phyloP scores from a whole-genome alignment of 2,329 filamentous ascomycete genomes.

The Alternaria hordeiaustralica region DNA sequence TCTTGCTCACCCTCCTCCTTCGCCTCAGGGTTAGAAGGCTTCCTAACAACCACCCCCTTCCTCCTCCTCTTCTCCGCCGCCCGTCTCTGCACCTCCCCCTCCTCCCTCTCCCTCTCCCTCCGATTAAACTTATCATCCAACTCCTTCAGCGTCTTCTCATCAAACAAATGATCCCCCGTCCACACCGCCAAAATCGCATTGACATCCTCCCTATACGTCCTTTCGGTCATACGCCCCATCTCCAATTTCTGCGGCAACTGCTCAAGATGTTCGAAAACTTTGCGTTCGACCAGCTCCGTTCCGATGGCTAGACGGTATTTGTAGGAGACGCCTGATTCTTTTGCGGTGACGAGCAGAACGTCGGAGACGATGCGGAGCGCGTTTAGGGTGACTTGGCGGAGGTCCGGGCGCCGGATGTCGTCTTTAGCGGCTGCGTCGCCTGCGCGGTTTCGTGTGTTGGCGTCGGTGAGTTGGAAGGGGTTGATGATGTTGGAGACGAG shows the following conservation, averaged over 20 bases:
- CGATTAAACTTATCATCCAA: slow-evolving; percentile 40
- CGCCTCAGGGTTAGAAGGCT: slow-evolving; percentile 8
- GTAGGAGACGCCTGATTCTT: slow-evolving; percentile 60
- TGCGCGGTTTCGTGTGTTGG: slow-evolving; percentile 63
- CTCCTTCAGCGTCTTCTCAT: slow-evolving; percentile 34
- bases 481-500: slow-evolving; percentile 81
- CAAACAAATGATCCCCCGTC: slow-evolving; percentile 42
- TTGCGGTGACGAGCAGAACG: slow-evolving; percentile 70
- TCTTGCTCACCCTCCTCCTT: slow-evolving; percentile 25
- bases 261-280: slow-evolving; percentile 78
- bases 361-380: slow-evolving; percentile 82
- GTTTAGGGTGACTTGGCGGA: slow-evolving; percentile 45
- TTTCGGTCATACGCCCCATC: slow-evolving; percentile 82
- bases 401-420: slow-evolving; percentile 27
- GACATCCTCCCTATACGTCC: slow-evolving; percentile 52
- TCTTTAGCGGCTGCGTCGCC: slow-evolving; percentile 29
- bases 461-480: slow-evolving; percentile 75
- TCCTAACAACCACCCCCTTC: slow-evolving; percentile 23
- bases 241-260: slow-evolving; percentile 71
- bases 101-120: slow-evolving; percentile 49
- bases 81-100: slow-evolving; percentile 71
- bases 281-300: slow-evolving; percentile 68
- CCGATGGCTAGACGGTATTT: slow-evolving; percentile 85
- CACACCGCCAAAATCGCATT: slow-evolving; percentile 44
- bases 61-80: slow-evolving; percentile 57